phyloP scores from a whole-genome alignment of 495 filamentous ascomycete species.

The Podospora anserina region DNA sequence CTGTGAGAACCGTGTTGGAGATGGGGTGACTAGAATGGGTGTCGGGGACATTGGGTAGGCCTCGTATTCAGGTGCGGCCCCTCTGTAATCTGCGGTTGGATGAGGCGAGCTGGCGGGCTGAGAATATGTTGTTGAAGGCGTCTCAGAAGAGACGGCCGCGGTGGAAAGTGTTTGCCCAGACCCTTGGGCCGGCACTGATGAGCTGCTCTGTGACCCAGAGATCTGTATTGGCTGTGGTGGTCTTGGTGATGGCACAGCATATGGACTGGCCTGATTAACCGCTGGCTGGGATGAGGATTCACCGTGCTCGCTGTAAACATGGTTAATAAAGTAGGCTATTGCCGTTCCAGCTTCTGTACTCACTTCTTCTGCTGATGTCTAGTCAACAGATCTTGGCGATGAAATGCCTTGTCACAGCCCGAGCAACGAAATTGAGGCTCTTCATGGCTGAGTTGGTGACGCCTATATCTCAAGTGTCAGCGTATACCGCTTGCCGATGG shows the following conservation, averaged over 20 bases:
- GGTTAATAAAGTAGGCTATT: conserved; percentile 13
- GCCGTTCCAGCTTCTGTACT: conserved; percentile 31
- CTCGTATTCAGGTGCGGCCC: not conserved
- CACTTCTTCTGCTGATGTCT: conserved; percentile 84
- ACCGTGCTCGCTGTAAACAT: conserved; percentile 36
- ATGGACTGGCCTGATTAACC: conserved; percentile 21
- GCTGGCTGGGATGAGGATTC: conserved; percentile 29
- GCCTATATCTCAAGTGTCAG: conserved; percentile 48
- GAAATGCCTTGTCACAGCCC: conserved; percentile 62
- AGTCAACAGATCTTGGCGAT: conserved; percentile 69
- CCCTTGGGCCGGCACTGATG: not conserved
- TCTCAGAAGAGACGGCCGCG: not conserved
- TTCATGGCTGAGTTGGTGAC: conserved; percentile 84
- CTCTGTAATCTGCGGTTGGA: not conserved
- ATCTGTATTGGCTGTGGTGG: conserved; percentile 13
- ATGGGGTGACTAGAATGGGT: not conserved
- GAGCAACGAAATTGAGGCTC: conserved; percentile 65
- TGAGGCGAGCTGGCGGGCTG: not conserved
- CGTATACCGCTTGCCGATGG: not conserved
- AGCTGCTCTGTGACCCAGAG: not conserved
- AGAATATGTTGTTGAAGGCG: not conserved
- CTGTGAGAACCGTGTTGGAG: conserved; percentile 3
- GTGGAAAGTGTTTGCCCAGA: not conserved
- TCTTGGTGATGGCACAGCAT: conserved; percentile 20
- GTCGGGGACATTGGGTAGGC: conserved; percentile 3